phyloP scores from a whole-genome alignment of 139 green algal species.

The Dunaliella primolecta region DNA sequence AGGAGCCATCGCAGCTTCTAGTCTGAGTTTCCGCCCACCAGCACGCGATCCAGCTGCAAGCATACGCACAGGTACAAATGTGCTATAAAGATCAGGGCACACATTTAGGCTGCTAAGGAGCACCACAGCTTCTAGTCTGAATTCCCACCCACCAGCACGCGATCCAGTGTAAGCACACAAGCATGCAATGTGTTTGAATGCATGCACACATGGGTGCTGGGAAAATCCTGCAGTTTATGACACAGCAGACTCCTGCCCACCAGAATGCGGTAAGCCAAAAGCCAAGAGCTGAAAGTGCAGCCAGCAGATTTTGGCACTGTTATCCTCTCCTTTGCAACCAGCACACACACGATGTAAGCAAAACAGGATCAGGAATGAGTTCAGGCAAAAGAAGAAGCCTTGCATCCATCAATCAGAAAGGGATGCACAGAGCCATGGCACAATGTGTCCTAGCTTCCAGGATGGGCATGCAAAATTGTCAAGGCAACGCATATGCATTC shows the following conservation, averaged over 20 bases:
- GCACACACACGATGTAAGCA: too few relatives aligned
- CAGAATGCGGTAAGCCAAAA: neutral
- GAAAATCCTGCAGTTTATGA: neutral
- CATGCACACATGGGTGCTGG: neutral
- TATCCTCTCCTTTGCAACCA: too few relatives aligned
- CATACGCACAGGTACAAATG: neutral
- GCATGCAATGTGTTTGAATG: neutral
- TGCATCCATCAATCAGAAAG: too few relatives aligned
- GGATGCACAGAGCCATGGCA: too few relatives aligned
- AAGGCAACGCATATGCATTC: too few relatives aligned
- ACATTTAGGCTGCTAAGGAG: neutral
- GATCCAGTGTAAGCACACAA: slow-evolving; percentile 28
- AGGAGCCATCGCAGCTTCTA: neutral
- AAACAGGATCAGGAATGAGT: too few relatives aligned
- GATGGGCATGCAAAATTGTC: too few relatives aligned
- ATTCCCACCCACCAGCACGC: slow-evolving; percentile 36
- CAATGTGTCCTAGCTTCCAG: too few relatives aligned
- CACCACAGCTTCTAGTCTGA: neutral
- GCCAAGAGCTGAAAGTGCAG: too few relatives aligned
- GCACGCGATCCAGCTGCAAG: slow-evolving; percentile 40
- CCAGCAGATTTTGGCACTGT: too few relatives aligned
- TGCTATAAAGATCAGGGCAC: neutral
- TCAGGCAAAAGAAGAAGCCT: too few relatives aligned
- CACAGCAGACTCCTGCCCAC: neutral
- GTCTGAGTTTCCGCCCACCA: slow-evolving; percentile 28